Evolutionary conservation across 1,139 yeast genomes (phyloP).

Genomic region (Nakaseomyces uthaithaninus): DNA sequence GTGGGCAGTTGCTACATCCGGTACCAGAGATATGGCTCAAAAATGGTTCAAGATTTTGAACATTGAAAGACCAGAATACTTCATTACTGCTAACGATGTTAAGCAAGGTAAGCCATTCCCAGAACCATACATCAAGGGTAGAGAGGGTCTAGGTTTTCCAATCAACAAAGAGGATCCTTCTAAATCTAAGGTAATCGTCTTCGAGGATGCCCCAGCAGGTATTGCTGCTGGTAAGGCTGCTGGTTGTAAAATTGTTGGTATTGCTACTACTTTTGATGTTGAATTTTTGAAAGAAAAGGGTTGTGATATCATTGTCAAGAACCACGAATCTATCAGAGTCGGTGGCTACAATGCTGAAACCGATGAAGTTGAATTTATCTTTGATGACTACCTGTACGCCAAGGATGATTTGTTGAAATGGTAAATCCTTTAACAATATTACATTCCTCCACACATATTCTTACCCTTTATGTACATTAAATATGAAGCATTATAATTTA

Average conservation of each 20-base stretch:
- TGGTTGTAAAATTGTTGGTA: slow-evolving; percentile 75
- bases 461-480: not conserved
- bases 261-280: slow-evolving; percentile 70
- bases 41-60: slow-evolving; percentile 68
- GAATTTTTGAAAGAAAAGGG: slow-evolving; percentile 64
- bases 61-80: slow-evolving; percentile 56
- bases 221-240: slow-evolving; percentile 77
- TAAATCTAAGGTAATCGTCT: slow-evolving; percentile 46
- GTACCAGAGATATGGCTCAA: slow-evolving; percentile 66
- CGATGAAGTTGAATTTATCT: slow-evolving; percentile 33
- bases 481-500: not conserved
- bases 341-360: slow-evolving; percentile 31
- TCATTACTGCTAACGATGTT: slow-evolving; percentile 75
- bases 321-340: slow-evolving; percentile 45
- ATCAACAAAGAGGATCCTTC: slow-evolving; percentile 33
- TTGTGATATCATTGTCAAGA: slow-evolving; percentile 73
- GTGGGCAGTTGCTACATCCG: slow-evolving; percentile 85
- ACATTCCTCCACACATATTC: not conserved
- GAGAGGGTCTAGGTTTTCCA: slow-evolving; percentile 50
- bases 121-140: slow-evolving; percentile 63
- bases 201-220: slow-evolving; percentile 88
- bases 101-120: slow-evolving; percentile 78
- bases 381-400: slow-evolving; percentile 33
- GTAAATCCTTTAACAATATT: slow-evolving; percentile 14
- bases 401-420: slow-evolving; percentile 32